Evolutionary conservation across 2,329 filamentous ascomycete genomes (phyloP).

Genomic region (Colletotrichum sojae): DNA sequence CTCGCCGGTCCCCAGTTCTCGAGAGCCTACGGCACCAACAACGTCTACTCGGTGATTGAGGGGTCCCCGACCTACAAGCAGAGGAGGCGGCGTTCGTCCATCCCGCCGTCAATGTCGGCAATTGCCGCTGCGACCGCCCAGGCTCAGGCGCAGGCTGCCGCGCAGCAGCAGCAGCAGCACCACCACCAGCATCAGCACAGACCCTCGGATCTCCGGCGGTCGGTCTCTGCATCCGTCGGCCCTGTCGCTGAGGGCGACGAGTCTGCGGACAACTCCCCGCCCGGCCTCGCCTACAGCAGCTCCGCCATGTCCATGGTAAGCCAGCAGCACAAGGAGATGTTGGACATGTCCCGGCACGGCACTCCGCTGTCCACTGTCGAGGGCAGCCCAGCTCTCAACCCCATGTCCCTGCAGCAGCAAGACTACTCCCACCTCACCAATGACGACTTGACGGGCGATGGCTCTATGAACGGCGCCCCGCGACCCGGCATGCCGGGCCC

Average conservation of each 20-base stretch:
- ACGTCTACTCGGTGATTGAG: conserved; percentile 96
- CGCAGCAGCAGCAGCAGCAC: conserved; percentile 32
- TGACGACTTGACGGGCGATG: conserved; percentile 73
- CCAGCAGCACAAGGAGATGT: conserved; percentile 82
- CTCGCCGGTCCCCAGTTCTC: conserved; percentile 85
- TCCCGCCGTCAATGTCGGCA: conserved; percentile 82
- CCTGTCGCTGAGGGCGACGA: conserved; percentile 87
- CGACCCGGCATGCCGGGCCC: conserved; percentile 79
- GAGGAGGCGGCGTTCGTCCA: conserved; percentile 91
- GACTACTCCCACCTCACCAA: conserved; percentile 75
- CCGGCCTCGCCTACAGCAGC: conserved; percentile 80
- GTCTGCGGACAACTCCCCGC: conserved; percentile 82
- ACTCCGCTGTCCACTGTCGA: conserved; percentile 91
- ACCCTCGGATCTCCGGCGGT: conserved; percentile 91
- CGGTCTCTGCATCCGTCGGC: conserved; percentile 88
- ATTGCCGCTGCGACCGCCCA: conserved; percentile 76
- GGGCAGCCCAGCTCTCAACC: conserved; percentile 82
- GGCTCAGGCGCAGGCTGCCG: conserved; percentile 63
- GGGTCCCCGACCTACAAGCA: conserved; percentile 99
- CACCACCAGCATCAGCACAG: conserved; percentile 65
- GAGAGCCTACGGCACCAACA: conserved; percentile 79
- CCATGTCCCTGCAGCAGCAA: conserved; percentile 76
- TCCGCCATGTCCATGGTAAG: conserved; percentile 73
- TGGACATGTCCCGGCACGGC: conserved; percentile 88
- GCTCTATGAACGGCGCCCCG: conserved; percentile 69